Evolutionary conservation across 2,329 filamentous ascomycete genomes (phyloP), one percentile per base, ranked within the genome.

Genomic region (Aureobasidium sp.): DNA sequence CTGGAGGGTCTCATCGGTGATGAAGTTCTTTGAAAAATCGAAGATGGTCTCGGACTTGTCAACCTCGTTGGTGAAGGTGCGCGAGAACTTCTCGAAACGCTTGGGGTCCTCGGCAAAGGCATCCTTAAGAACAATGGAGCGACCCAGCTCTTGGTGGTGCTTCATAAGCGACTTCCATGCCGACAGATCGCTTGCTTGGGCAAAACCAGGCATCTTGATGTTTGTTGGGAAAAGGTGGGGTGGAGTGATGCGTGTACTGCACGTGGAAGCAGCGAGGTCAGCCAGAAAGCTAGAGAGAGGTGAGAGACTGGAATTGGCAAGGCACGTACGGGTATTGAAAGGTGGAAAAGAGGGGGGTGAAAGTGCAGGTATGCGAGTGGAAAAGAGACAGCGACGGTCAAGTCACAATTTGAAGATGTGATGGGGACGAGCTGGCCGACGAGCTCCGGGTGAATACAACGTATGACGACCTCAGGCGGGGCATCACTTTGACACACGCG

Each of bases 11-110:
- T 97, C 92, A 69, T 96, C 90, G 65, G 89, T 94, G 71, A 97
- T 77, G 77, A 99, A 92, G 85, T 99, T 99, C 86, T 99, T 99
- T 81, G 89, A 94, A 80, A 96, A 99, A 78, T 99, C 94, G 78
- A 97, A 99, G 66, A 99, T 85, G 71, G 95, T 94, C 67, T 97
- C 91, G 69, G 86, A 87, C 71, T 83, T 83, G 72, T 95, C 90
- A 68, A 89, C 87, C 59, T 84, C 76, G 77, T 90, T 92, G 70
- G 84, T 80, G 78, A 97, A 96, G 72, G 84, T 90, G 75, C 87
- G 89, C 74, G 87, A 89, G 81, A 96, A 92, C 79, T 94, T 96
- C 72, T 87, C 78, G 81, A 97, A 97, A 66, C 94, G 91, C 73
- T 89, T 75, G 55, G 91, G 86, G 75, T 99, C 92, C 69, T 89